phyloP scores from a whole-genome alignment of 805 yeast genomes.

The Lachancea cidri region DNA sequence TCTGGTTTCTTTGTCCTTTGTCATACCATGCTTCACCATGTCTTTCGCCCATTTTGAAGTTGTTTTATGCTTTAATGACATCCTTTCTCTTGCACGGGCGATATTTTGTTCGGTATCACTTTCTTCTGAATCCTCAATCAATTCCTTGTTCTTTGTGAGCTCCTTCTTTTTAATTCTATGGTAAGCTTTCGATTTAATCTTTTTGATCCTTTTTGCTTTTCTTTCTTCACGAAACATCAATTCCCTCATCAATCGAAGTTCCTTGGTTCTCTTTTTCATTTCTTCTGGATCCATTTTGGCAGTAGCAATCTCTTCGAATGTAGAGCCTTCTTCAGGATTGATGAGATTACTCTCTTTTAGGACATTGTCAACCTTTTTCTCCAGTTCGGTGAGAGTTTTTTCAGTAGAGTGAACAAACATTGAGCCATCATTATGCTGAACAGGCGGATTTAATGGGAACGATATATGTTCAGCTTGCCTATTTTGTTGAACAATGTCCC shows the following conservation, averaged over 20 bases:
- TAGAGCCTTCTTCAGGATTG: constrained; percentile 71
- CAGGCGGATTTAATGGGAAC: constrained; percentile 54
- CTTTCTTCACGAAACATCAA: constrained; percentile 93
- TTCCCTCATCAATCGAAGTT: constrained; percentile 88
- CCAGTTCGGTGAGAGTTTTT: constrained; percentile 55
- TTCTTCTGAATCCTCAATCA: constrained; percentile 46
- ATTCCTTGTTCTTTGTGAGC: constrained; percentile 57
- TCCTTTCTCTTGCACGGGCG: constrained; percentile 84
- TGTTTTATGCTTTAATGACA: constrained; percentile 85
- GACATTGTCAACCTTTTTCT: constrained; percentile 55
- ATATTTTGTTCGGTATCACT: constrained; percentile 61
- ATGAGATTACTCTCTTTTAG: constrained; percentile 60
- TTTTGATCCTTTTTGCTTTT: constrained; percentile 85
- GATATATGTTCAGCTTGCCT: constrained; percentile 79
- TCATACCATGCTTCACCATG: constrained; percentile 83
- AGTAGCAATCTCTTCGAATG: constrained; percentile 80
- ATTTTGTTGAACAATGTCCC: constrained; percentile 70
- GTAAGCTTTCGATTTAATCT: constrained; percentile 88
- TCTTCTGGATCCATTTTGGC: constrained; percentile 81
- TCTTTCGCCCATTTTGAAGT: constrained; percentile 87
- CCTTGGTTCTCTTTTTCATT: constrained; percentile 66
- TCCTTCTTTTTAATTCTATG: constrained; percentile 85
- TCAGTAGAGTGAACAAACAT: constrained; percentile 46
- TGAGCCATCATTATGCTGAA: constrained; percentile 45
- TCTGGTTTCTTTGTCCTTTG: constrained; percentile 78